Conservation (phyloP, 2,329 filamentous ascomycete genomes). For the Madurella fahalii region DNA sequence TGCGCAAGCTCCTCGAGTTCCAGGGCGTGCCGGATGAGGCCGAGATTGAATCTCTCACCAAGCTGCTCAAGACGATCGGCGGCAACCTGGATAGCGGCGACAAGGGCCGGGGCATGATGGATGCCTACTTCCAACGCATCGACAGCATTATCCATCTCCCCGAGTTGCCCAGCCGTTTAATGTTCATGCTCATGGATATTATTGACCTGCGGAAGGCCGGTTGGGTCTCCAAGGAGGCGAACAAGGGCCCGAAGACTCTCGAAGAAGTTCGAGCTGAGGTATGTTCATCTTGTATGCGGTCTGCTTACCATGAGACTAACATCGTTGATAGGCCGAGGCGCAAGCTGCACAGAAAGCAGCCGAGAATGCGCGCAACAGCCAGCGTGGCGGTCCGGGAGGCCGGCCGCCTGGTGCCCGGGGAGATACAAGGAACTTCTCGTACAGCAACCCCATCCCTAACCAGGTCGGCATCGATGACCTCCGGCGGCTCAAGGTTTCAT, state of each 20-base stretch:
- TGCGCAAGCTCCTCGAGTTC: conserved; percentile 94
- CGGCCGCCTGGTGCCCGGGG: conserved; percentile 67
- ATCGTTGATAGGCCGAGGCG: conserved; percentile 57
- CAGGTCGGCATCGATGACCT: conserved; percentile 90
- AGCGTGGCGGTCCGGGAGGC: conserved; percentile 64
- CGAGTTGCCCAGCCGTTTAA: conserved; percentile 78
- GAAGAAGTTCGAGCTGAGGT: conserved; percentile 83
- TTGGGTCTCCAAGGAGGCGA: conserved; percentile 83
- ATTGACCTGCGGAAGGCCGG: conserved; percentile 72
- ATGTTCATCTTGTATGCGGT: conserved; percentile 29
- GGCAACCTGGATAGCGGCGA: conserved; percentile 77
- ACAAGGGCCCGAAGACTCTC: conserved; percentile 96
- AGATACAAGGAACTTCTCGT: conserved; percentile 81
- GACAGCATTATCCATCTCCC: conserved; percentile 74
- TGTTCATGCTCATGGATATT: conserved; percentile 96
- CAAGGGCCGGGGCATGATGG: conserved; percentile 82
- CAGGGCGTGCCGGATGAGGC: conserved; percentile 90
- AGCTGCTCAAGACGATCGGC: conserved; percentile 88
- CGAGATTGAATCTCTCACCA: conserved; percentile 92
- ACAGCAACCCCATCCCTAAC: conserved; percentile 72
- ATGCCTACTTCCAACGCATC: conserved; percentile 90
- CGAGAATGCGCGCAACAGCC: conserved; percentile 58
- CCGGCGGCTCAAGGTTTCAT: conserved; percentile 67
- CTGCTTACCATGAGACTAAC: conserved; percentile 15
- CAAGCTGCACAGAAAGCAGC: conserved; percentile 75